phyloP scores from a whole-genome alignment of 2,329 filamentous ascomycete genomes.

The Cercospora zeina region DNA sequence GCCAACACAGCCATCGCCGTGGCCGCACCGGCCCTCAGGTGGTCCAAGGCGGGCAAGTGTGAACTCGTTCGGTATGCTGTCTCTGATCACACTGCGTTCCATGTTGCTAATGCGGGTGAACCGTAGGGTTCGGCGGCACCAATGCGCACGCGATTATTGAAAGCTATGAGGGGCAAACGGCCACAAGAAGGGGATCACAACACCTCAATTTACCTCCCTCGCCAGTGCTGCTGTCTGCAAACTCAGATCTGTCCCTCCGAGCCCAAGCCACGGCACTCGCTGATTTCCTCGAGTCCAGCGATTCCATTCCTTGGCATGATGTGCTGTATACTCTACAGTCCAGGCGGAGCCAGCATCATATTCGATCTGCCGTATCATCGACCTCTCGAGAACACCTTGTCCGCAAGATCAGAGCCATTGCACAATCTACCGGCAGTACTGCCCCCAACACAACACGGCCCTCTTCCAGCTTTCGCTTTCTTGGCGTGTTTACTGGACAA shows the following conservation, averaged over 20 bases:
- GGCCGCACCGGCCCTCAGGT: slow-evolving; percentile 6
- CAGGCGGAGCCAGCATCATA: slow-evolving; percentile 10
- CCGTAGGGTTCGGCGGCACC: slow-evolving; percentile 17
- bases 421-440: neutral
- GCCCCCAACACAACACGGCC: neutral
- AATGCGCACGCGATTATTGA: slow-evolving; percentile 23
- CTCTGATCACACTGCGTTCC: too few relatives aligned
- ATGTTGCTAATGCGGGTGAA: neutral
- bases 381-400: slow-evolving; percentile 6
- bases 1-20: slow-evolving; percentile 11
- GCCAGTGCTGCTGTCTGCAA: slow-evolving; percentile 11
- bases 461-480: slow-evolving; percentile 6
- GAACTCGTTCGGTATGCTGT: slow-evolving; percentile 30
- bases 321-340: slow-evolving; percentile 7
- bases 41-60: slow-evolving; percentile 20
- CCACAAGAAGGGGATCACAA: neutral
- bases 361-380: slow-evolving; percentile 1
- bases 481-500: slow-evolving; percentile 26
- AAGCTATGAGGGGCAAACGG: neutral
- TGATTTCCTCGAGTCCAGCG: slow-evolving; percentile 4
- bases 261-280: slow-evolving; percentile 1
- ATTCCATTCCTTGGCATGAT: neutral
- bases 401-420: slow-evolving; percentile 3
- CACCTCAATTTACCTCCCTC: neutral
- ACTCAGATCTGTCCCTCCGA: slow-evolving; percentile 5